Percentiles rank a stretch among this genome's conserved stretches.
Conservation (phyloP, 108 stramenopile species). For the Bacterosira constricta region DNA sequence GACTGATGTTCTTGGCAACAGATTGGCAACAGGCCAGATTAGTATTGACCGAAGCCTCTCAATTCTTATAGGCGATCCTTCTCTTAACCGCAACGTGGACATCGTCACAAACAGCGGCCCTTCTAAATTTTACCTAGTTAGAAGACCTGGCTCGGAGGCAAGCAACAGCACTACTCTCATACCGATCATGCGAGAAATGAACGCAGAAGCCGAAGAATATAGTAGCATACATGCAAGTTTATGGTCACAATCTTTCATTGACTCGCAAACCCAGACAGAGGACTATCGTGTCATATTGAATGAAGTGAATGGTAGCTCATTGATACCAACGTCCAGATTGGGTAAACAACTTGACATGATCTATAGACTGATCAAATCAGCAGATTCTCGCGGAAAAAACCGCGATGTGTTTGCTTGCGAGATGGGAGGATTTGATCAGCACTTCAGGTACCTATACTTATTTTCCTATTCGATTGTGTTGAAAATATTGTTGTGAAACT, state of each 20-base stretch:
- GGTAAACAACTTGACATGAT: constrained; percentile 35
- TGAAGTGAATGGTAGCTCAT: background rate
- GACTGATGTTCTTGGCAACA: constrained; percentile 34
- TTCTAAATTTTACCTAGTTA: constrained; percentile 9
- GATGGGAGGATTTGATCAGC: constrained; percentile 65
- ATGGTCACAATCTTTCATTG: constrained; percentile 31
- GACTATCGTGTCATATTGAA: background rate
- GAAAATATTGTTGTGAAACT: no score
- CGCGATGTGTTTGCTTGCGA: constrained; percentile 59
- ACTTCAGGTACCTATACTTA: no score
- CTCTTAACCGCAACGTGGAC: constrained; percentile 13
- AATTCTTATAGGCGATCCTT: constrained; percentile 24
- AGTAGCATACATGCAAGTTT: constrained; percentile 26
- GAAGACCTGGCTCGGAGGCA: background rate
- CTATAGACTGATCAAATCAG: constrained; percentile 44
- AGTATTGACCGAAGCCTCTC: background rate
- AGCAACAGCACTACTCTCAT: constrained; percentile 1
- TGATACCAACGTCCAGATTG: background rate
- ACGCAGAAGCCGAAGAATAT: background rate
- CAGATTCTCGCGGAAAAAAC: constrained; percentile 40
- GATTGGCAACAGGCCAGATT: constrained; percentile 8
- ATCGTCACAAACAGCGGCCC: constrained; percentile 9
- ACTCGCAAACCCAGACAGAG: constrained; percentile 12
- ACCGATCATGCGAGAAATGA: constrained; percentile 1
- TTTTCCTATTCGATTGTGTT: no score